Percentiles rank a stretch among this genome's conserved stretches.
phyloP scores from a whole-genome alignment of 352 stramenopile species.

The Pythium utonaiense region DNA sequence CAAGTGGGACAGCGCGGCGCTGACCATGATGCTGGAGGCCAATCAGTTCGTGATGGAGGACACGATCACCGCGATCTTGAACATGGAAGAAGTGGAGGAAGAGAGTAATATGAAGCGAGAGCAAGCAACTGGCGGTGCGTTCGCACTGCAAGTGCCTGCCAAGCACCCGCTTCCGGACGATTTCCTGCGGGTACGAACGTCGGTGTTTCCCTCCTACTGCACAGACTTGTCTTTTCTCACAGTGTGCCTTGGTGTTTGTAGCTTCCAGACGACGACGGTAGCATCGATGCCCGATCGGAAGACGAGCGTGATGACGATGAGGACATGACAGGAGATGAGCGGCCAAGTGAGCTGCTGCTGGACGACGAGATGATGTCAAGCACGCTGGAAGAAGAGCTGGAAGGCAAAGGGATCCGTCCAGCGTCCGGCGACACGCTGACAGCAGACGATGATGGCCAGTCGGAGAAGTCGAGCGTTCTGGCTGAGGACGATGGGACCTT shows the following conservation, averaged over 20 bases:
- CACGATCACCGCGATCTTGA: conserved; percentile 70
- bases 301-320: conserved; percentile 21
- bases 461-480: conserved; percentile 62
- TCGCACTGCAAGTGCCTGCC: conserved; percentile 31
- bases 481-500: conserved; percentile 79
- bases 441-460: conserved; percentile 35
- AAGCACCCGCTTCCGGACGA: conserved; percentile 79
- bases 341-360: conserved; percentile 16
- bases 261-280: conserved; percentile 47
- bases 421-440: neutral
- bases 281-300: conserved; percentile 17
- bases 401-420: conserved; percentile 27
- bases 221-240: too few species aligned
- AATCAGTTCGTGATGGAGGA: conserved; percentile 82
- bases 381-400: conserved; percentile 55
- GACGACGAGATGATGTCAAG: conserved; percentile 10
- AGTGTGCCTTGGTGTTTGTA: conserved; percentile 17
- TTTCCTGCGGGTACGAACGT: conserved; percentile 68
- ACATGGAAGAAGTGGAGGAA: conserved; percentile 66
- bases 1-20: conserved; percentile 60
- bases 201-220: neutral
- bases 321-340: conserved; percentile 39
- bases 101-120: conserved; percentile 22
- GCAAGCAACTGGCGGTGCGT: neutral
- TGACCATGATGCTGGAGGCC: conserved; percentile 71